Percentiles rank a stretch among this genome's conserved stretches.
Evolutionary conservation across 2,329 filamentous ascomycete species (phyloP).

Genomic region (Aureobasidium sp.): DNA sequence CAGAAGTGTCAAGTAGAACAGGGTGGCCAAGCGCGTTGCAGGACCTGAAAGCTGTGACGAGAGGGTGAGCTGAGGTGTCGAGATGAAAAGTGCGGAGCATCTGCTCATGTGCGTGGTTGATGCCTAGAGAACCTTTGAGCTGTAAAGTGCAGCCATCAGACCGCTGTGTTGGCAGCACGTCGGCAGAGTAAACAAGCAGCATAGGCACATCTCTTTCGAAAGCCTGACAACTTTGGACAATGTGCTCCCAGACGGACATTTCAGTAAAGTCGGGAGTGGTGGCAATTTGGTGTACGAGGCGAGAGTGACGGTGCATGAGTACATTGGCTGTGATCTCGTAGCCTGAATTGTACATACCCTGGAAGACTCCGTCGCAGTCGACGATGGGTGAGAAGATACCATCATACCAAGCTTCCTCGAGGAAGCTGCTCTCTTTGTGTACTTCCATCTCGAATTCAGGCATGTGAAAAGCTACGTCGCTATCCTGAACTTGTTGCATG

Average conservation of each 20-base stretch:
- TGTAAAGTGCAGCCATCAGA: background rate
- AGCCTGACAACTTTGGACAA: background rate
- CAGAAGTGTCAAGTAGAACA: background rate
- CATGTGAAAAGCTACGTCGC: background rate
- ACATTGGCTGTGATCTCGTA: constrained; percentile 6
- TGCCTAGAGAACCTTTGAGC: background rate
- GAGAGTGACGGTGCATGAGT: background rate
- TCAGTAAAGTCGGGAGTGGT: background rate
- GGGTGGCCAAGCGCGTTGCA: constrained; percentile 1
- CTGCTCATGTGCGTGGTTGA: background rate
- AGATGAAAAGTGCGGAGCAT: background rate
- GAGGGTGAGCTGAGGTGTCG: background rate
- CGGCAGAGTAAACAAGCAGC: constrained; percentile 1
- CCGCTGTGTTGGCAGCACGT: background rate
- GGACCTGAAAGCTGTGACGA: background rate
- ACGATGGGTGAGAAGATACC: constrained; percentile 13
- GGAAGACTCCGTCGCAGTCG: background rate
- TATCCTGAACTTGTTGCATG: background rate
- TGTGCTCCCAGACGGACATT: background rate
- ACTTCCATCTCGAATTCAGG: constrained; percentile 16
- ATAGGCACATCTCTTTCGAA: constrained; percentile 12
- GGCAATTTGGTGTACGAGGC: background rate
- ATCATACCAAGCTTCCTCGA: constrained; percentile 19
- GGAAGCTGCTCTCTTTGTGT: constrained; percentile 14
- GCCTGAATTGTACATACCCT: constrained; percentile 8